A percentile compares a stretch with the other conserved stretches of the same genome.
phyloP scores from a whole-genome alignment of 768 basidiomycete species.

The Tricholoma sp. region DNA sequence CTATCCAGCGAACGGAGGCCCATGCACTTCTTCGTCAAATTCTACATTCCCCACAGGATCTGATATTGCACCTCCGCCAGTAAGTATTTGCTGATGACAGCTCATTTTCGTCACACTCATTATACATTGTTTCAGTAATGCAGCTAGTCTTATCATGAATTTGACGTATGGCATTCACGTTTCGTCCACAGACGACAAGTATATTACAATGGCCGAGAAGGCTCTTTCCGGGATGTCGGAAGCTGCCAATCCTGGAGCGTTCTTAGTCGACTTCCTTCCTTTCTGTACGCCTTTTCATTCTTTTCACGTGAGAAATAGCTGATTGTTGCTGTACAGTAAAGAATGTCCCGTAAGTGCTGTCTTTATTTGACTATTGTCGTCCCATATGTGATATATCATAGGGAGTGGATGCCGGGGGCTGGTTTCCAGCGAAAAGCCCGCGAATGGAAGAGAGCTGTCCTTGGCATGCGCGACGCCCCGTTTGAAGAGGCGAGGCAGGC shows the following conservation, averaged over 20 bases:
- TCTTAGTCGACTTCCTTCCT: constrained; percentile 48
- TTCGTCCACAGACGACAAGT: constrained; percentile 36
- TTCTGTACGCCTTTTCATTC: constrained; percentile 19
- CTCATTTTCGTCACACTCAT: neutral
- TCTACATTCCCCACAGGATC: constrained; percentile 34
- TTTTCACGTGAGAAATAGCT: neutral
- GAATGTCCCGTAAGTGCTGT: constrained; percentile 36
- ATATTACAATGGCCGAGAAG: constrained; percentile 47
- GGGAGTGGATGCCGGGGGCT: constrained; percentile 48
- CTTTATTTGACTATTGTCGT: neutral
- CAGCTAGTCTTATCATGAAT: constrained; percentile 49
- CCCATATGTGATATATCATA: constrained; percentile 10
- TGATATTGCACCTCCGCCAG: constrained; percentile 48
- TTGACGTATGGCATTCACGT: constrained; percentile 48
- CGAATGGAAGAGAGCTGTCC: constrained; percentile 42
- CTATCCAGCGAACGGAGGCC: constrained; percentile 40
- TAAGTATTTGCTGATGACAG: constrained; percentile 18
- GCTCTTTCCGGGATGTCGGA: constrained; percentile 46
- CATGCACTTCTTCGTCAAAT: constrained; percentile 41
- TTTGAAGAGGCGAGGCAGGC: constrained; percentile 31
- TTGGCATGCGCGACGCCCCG: constrained; percentile 44
- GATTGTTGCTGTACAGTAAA: constrained; percentile 31
- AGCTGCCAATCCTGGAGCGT: constrained; percentile 48
- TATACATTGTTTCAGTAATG: constrained; percentile 28
- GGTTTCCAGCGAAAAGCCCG: constrained; percentile 45